Evolutionary conservation across 345 rosid species (phyloP), one percentile per base, ranked within the genome.

Genomic region (Toxicodendron radicans): DNA sequence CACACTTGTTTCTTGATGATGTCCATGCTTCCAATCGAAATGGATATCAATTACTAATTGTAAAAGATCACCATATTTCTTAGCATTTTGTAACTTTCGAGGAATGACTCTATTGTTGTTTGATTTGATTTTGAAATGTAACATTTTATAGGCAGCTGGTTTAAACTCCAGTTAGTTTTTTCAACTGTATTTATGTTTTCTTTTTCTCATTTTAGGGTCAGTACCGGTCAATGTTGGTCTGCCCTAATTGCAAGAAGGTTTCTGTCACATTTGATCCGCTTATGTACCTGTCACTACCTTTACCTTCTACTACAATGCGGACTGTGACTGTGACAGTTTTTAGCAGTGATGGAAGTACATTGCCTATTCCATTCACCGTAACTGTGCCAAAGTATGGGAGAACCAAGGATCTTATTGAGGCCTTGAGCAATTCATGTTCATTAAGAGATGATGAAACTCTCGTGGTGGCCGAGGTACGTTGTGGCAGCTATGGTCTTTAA

Each of bases 211-310:
- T 84, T 24, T 80, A 90, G 95, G 95, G 95, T 71, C 95, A 90
- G 74, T 90, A 86, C 58, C 84, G 87, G 65, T 90, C 92, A 71
- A 88, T 83, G 76, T 73, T 90, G 80, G 88, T 88, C 32, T 90
- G 95, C 78, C 95, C 92, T 21, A 35, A 81, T 61, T 90, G 95
- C 87, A 81, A 73, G 83, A 90, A 83, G 85, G 82, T 86, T 70
- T 90, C 95, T 16, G 82, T 88, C 61, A 88, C 89, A 54, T 90
- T 90, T 66, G 95, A 90, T 83, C 95, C 95, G n/a, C 87, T 90
- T 72, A 90, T 90, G 95, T 87, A 86, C 80, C 75, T 90, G 54
- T 85, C 95, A 30, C 78, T 90, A 54, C 92, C 92, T 35, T 73
- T 90, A 58, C 95, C 91, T 68, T 90, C 92, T 54, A 84, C 87